Base-by-base conservation (phyloP, 495 filamentous ascomycete genomes). In the Geoglossum glabrum region DNA sequence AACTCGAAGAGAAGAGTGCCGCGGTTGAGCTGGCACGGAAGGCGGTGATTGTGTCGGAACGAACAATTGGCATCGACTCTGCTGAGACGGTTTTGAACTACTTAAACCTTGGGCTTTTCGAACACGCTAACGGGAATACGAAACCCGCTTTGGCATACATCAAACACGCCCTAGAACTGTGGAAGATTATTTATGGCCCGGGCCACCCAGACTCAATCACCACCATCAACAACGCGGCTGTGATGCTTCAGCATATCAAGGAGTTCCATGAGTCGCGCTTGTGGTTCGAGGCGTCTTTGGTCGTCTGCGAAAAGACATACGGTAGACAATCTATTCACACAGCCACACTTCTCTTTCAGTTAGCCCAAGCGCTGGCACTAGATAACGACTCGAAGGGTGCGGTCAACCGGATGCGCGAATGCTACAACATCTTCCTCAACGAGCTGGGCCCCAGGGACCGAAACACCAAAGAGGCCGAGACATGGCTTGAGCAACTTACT, bases 151-250 rank as follows among this genome's bases (percentile, higher is more conserved):
- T 99, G 52, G 73, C 75, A 1, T 95, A 93, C 68, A 80, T 95
- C 61, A 86, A 84, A 66, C 93, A 97, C 65, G 92, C 93, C 13
- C 80, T 99, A 65, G 83, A 92, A 62, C 75, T 97, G 57, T 96
- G 89, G 90, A 95, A 96, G 75, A 77, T 96, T 67, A 88, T 96
- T 66, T 97, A 95, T 66, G 93, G 93, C 46, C 70, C 81, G 13
- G 83, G 85, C 65, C 93, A 99, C 71, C 93, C 93, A 1, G 93
- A 99, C 70, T 92, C 87, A 17, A 95, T 97, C 71, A 99, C 93
- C 13, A 96, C 93, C 31, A 83, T 97, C 70, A 99, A 97, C 77
- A 99, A 99, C 67, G 89, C 87, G 15, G 93, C 93, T 13, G 92
- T 97, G 28, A 99, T 99, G 93, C 79, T 97, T 51, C 93, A 97